Evolutionary conservation across 2,329 filamentous ascomycete genomes (phyloP), one percentile per base, ranked within the genome.

Genomic region (Mariannaea elegans): DNA sequence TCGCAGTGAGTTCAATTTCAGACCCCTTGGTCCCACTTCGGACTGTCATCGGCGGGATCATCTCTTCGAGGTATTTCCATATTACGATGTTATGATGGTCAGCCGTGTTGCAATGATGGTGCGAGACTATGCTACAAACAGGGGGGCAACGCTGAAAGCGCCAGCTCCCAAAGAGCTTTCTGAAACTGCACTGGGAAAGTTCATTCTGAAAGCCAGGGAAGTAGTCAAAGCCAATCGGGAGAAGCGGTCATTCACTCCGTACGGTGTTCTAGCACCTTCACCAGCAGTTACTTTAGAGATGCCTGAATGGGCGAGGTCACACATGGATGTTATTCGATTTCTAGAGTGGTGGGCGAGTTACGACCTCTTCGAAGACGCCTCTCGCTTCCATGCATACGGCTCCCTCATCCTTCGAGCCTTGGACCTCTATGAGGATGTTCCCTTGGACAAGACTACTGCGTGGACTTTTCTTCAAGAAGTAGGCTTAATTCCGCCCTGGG

Each of bases 391-490:
- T 61, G 81, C 87, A 34, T 78, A 90, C 59, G 90, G 89, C 1
- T 84, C 90, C 4, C 75, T 85, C 12, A 81, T 95, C 32, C 73
- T 95, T 34, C 84, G 87, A 18, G 82, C 85, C 8, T 77, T 87
- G 1, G 82, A 81, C 1, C 78, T 88, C 53, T 94, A 94, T 69
- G 66, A 75, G 6, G 77, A 84, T 7, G 76, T 74, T 5, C 36
- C 56, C 9, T 65, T 78, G 16, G 75, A 82, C 46, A 73, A 75
- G 48, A 77, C 87, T 34, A 78, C 81, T 21, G 72, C 77, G 13
- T 88, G 86, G 81, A 82, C 86, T 1, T 92, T 94, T 63, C 76
- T 95, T 27, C 90, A 94, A 69, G 92, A 95, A 72, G 81, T 94
- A 38, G 90, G 90, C 10, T 86, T 87, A 52, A 82, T 93, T 39